Conservation (phyloP, 1,139 yeast genomes). For the Entelexis paramagnoliae region DNA sequence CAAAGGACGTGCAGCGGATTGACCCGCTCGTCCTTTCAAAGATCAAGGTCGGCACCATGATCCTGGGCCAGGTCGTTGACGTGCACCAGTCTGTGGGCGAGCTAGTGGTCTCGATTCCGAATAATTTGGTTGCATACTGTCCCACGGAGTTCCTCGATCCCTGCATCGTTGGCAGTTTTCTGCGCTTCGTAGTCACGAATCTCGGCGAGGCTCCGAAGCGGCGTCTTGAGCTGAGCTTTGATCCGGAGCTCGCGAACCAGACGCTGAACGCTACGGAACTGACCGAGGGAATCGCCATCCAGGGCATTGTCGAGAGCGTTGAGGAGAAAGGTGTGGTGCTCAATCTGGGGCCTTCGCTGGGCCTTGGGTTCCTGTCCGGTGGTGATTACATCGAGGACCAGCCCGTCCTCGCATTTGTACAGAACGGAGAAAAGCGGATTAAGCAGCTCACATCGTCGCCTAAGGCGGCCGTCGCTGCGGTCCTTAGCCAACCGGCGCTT, state of each 20-base stretch:
- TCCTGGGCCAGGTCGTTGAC: slow-evolving; percentile 63
- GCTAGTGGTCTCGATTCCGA: slow-evolving; percentile 64
- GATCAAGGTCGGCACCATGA: slow-evolving; percentile 57
- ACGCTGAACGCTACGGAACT: slow-evolving; percentile 51
- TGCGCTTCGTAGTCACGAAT: slow-evolving; percentile 58
- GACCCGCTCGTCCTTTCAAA: slow-evolving; percentile 55
- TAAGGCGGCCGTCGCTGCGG: slow-evolving; percentile 11
- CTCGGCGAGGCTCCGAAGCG: slow-evolving; percentile 32
- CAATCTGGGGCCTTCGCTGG: slow-evolving; percentile 49
- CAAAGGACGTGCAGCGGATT: slow-evolving; percentile 34
- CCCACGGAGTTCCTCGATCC: background rate
- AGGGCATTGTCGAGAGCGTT: slow-evolving; percentile 63
- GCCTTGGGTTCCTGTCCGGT: slow-evolving; percentile 59
- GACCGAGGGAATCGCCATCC: slow-evolving; percentile 52
- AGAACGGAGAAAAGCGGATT: slow-evolving; percentile 29
- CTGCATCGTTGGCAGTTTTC: slow-evolving; percentile 59
- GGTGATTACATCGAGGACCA: slow-evolving; percentile 31
- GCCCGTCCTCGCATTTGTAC: slow-evolving; percentile 32
- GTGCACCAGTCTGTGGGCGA: slow-evolving; percentile 46
- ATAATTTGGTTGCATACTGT: slow-evolving; percentile 60
- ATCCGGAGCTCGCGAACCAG: slow-evolving; percentile 62
- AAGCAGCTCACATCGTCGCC: slow-evolving; percentile 17
- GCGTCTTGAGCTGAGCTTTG: slow-evolving; percentile 62
- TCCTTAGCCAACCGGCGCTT: slow-evolving; percentile 38
- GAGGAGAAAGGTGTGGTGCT: slow-evolving; percentile 89